These are phyloP conservation scores for Aspergillus versicolor DNA, from an alignment of 2,329 filamentous ascomycete species.

Conservation along the genomic window DNA sequence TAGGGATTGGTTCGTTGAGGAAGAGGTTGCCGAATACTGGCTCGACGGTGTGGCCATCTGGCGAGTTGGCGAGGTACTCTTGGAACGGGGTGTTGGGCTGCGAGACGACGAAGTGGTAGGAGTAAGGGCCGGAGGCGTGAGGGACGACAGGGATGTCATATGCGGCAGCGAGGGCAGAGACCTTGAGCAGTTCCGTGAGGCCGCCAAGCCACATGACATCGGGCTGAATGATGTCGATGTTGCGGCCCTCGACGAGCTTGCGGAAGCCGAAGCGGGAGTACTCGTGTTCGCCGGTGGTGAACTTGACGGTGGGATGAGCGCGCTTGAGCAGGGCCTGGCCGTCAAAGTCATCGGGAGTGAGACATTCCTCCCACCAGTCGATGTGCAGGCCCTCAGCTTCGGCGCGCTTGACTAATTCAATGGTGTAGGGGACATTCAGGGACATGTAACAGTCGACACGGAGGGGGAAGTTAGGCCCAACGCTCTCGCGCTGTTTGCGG, in stretches of 20 bases:
- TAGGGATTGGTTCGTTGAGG: constrained; percentile 83
- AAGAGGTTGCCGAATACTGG: constrained; percentile 93
- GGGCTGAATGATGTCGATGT: constrained; percentile 90
- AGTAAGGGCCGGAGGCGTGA: constrained; percentile 92
- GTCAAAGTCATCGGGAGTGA: constrained; percentile 88
- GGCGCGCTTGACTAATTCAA: constrained; percentile 81
- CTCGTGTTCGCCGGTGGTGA: constrained; percentile 95
- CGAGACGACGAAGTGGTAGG: constrained; percentile 93
- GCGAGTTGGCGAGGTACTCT: constrained; percentile 90
- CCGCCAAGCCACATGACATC: constrained; percentile 98
- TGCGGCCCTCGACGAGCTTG: constrained; percentile 86
- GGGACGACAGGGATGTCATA: constrained; percentile 95
- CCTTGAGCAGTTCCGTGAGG: constrained; percentile 85
- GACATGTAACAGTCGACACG: constrained; percentile 99
- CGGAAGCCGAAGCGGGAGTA: constrained; percentile 94
- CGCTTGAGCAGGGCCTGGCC: constrained; percentile 87
- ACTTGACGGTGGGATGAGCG: constrained; percentile 85
- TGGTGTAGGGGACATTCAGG: constrained; percentile 87
- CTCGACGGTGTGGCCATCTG: constrained; percentile 83
- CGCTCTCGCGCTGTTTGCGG: constrained; percentile 75
- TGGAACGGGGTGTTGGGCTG: constrained; percentile 94
- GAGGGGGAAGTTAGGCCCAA: constrained; percentile 87
- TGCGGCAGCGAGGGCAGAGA: constrained; percentile 82
- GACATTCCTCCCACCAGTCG: constrained; percentile 96
- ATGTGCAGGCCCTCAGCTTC: constrained; percentile 79